These are phyloP conservation scores for Fimicolochytrium jonesii DNA, from an alignment of 192 early-diverging fungal genomes.

Conservation along the genomic window DNA sequence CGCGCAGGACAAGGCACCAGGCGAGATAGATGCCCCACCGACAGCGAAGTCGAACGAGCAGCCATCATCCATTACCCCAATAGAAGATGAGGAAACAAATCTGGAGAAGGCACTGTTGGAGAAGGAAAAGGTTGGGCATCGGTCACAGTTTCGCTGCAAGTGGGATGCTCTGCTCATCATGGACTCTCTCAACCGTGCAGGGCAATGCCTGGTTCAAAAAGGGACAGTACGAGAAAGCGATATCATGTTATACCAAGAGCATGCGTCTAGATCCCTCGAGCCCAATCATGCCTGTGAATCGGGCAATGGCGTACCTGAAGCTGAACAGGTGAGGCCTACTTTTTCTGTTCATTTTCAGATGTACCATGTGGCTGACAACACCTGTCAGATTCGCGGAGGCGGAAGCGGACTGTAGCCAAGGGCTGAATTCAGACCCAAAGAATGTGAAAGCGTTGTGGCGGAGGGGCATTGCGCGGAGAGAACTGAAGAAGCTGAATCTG, in stretches of 20 bases:
- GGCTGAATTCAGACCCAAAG: constrained; percentile 56
- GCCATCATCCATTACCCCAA: not conserved
- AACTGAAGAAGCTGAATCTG: constrained; percentile 46
- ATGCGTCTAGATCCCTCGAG: constrained; percentile 60
- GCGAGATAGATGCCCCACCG: constrained; percentile 22
- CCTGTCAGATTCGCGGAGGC: constrained; percentile 61
- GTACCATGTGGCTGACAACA: no score
- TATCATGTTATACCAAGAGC: constrained; percentile 45
- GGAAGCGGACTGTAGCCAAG: constrained; percentile 62
- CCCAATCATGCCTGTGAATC: constrained; percentile 62
- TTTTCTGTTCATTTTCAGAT: no score
- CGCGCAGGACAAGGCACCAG: constrained; percentile 23
- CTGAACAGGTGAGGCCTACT: constrained; percentile 45
- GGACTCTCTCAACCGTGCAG: constrained; percentile 5
- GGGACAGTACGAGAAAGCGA: constrained; percentile 38
- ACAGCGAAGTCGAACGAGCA: not conserved
- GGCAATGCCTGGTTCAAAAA: constrained; percentile 53
- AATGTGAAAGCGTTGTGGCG: constrained; percentile 79
- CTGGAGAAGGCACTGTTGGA: constrained; percentile 39
- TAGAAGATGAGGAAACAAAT: not conserved
- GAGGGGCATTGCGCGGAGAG: constrained; percentile 59
- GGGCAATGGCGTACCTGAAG: constrained; percentile 81
- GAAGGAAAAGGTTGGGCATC: constrained; percentile 48
- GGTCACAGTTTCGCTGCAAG: not conserved
- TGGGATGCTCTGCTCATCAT: not conserved